These are phyloP conservation scores for Skeletonema marinoi DNA, from an alignment of 108 stramenopile genomes.

Conservation along the genomic window DNA sequence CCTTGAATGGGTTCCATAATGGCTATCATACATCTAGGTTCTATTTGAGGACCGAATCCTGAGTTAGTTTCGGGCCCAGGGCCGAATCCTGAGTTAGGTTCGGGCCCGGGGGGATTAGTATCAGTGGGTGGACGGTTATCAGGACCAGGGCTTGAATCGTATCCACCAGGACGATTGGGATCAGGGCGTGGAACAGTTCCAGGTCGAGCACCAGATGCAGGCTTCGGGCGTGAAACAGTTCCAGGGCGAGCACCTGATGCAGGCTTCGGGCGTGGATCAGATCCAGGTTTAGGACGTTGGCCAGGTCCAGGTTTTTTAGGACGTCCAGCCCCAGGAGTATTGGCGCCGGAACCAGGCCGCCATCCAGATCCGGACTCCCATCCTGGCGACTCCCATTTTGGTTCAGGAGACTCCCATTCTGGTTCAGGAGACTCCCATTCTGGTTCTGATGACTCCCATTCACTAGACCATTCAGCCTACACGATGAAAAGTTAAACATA, in stretches of 20 bases:
- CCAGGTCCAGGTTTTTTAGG: no score
- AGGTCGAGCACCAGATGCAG: no score
- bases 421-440: not conserved
- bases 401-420: not conserved
- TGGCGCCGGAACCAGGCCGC: no score
- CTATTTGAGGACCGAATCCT: no score
- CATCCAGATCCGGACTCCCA: not conserved
- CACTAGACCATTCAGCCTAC: not conserved
- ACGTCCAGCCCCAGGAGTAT: no score
- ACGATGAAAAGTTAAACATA: not conserved
- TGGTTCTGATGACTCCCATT: not conserved
- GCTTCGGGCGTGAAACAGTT: no score
- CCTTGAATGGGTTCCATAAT: not conserved
- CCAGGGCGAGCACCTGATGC: no score
- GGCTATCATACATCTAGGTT: not conserved
- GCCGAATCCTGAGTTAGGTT: no score
- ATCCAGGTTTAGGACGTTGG: no score
- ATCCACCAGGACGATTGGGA: no score
- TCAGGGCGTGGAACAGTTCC: not conserved
- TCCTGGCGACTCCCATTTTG: not conserved
- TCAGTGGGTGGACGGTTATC: no score
- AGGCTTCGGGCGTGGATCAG: not conserved
- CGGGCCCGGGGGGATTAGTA: not conserved
- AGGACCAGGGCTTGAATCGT: not conserved
- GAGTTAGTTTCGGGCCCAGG: no score